phyloP scores from a whole-genome alignment of 768 basidiomycete genomes.

The Boletus sp. region DNA sequence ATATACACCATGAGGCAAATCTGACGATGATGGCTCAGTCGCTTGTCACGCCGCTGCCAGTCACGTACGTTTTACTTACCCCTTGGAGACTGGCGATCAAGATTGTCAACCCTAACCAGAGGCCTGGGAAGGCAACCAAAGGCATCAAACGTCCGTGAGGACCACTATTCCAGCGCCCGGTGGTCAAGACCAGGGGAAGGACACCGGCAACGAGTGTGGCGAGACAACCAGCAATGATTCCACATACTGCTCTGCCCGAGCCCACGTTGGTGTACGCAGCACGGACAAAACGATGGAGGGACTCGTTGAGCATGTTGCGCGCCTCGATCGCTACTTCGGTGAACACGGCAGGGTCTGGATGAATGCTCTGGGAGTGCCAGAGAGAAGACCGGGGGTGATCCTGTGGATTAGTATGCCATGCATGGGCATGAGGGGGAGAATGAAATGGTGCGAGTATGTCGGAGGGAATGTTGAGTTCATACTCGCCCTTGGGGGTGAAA shows the following conservation, averaged over 20 bases:
- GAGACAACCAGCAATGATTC: constrained; percentile 58
- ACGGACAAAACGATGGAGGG: constrained; percentile 61
- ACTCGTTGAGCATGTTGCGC: constrained; percentile 56
- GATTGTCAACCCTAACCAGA: constrained; percentile 67
- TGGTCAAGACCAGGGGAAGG: constrained; percentile 51
- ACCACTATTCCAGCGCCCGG: constrained; percentile 33
- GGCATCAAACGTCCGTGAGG: constrained; percentile 50
- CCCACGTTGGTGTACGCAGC: constrained; percentile 71
- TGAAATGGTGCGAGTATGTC: constrained; percentile 62
- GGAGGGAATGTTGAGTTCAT: constrained; percentile 69
- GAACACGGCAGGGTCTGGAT: constrained; percentile 67
- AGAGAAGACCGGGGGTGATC: constrained; percentile 6
- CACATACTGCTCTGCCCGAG: constrained; percentile 64
- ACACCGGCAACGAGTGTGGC: constrained; percentile 46
- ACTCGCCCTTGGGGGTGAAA: constrained; percentile 65
- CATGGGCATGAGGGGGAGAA: constrained; percentile 34
- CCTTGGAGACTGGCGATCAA: constrained; percentile 64
- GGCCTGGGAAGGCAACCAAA: constrained; percentile 56
- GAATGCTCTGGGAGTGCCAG: constrained; percentile 34
- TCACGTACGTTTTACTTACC: constrained; percentile 33
- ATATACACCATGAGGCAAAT: constrained; percentile 73
- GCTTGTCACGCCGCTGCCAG: not conserved
- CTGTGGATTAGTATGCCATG: not conserved
- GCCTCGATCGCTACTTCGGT: constrained; percentile 55
- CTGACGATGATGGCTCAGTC: constrained; percentile 20